phyloP scores from a whole-genome alignment of 345 rosid genomes.

The Linum lewisii region DNA sequence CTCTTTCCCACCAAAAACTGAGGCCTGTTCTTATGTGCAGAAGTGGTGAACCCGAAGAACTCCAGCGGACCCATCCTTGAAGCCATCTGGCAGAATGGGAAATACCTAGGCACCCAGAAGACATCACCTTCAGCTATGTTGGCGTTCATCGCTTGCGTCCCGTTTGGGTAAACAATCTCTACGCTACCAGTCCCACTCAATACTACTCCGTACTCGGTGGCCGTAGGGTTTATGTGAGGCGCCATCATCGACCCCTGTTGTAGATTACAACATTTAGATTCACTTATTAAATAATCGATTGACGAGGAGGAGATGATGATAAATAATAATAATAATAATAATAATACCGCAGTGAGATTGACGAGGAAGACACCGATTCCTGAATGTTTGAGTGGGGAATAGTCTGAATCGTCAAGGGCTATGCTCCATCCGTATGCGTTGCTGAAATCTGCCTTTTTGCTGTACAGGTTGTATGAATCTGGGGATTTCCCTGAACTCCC shows the following conservation, averaged over 20 bases:
- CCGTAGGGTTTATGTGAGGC: constrained; percentile 80
- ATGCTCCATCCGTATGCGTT: constrained; percentile 76
- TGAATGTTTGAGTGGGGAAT: constrained; percentile 47
- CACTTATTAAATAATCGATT: no score
- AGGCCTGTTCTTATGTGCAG: constrained; percentile 61
- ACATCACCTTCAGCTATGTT: constrained; percentile 56
- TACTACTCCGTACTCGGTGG: constrained; percentile 77
- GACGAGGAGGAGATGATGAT: no score
- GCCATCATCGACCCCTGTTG: constrained; percentile 96
- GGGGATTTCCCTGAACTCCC: constrained; percentile 26
- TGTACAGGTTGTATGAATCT: constrained; percentile 56
- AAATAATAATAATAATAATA: no score
- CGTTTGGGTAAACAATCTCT: constrained; percentile 66
- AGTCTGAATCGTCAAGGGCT: constrained; percentile 48
- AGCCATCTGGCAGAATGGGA: constrained; percentile 80
- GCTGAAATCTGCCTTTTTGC: constrained; percentile 34
- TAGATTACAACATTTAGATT: no score
- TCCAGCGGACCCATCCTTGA: constrained; percentile 43
- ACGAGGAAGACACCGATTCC: constrained; percentile 67
- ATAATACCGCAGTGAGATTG: constrained; percentile 68
- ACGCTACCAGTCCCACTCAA: constrained; percentile 57
- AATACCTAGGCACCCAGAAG: constrained; percentile 78
- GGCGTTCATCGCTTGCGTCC: constrained; percentile 49
- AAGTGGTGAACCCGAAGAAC: constrained; percentile 88
- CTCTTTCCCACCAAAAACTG: constrained; percentile 64